A percentile compares a stretch with the other conserved stretches of the same genome.
Conservation (phyloP, 345 rosid species). For the Eucalyptus leucophloia region DNA sequence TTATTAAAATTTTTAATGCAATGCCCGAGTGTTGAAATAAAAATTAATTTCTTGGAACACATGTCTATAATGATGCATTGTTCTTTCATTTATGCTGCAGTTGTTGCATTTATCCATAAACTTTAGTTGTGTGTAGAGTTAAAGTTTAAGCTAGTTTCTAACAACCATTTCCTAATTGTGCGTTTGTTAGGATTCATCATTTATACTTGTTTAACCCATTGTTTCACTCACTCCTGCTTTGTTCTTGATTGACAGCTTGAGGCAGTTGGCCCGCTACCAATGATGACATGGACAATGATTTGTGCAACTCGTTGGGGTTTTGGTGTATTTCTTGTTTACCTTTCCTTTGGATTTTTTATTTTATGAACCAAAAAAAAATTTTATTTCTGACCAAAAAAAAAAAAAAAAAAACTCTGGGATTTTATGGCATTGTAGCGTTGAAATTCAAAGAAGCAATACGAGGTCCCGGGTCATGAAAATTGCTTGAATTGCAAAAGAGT, state of each 20-base stretch:
- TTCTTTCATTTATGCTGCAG: not conserved
- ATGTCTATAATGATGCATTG: not conserved
- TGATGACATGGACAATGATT: not conserved
- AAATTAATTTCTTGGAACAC: not conserved
- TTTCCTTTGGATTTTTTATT: too few relatives aligned
- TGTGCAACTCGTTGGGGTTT: rapidly evolving
- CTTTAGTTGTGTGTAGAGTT: not conserved
- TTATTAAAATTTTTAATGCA: rapidly evolving
- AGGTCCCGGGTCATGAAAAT: not conserved
- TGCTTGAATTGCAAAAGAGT: not conserved
- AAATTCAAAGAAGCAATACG: not conserved
- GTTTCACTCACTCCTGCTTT: not conserved
- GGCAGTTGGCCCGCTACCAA: rapidly evolving
- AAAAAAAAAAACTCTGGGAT: not conserved
- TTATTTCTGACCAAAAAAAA: not conserved
- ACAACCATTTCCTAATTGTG: not conserved
- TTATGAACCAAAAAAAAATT: too few relatives aligned
- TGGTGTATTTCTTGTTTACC: not conserved
- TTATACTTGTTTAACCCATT: not conserved
- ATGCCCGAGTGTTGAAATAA: not conserved
- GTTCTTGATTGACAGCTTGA: not conserved
- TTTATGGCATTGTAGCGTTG: not conserved
- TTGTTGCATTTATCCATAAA: not conserved
- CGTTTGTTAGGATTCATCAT: not conserved
- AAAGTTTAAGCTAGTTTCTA: not conserved